Evolutionary conservation across 441 rosid species (phyloP).

Genomic region (Jatropha podagrica): DNA sequence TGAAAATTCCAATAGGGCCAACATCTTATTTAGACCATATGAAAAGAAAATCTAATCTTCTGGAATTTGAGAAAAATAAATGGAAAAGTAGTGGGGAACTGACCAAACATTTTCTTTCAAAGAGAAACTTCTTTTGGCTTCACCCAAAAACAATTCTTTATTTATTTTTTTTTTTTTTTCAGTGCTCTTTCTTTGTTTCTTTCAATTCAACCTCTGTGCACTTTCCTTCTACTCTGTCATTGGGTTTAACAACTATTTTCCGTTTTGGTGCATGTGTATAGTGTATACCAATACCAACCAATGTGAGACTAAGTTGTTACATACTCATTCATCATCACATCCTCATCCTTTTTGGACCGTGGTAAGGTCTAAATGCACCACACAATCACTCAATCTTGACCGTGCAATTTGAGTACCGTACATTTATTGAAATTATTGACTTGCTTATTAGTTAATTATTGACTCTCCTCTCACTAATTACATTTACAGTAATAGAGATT

Average conservation of each 20-base stretch:
- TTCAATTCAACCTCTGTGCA: background rate
- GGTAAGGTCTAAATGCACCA: conserved; percentile 16
- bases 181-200: background rate
- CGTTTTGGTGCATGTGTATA: conserved; percentile 20
- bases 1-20: conserved; percentile 20
- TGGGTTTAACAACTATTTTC: background rate
- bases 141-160: background rate
- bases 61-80: conserved; percentile 15
- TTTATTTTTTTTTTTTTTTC: background rate
- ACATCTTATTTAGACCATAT: background rate
- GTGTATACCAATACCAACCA: conserved; percentile 37
- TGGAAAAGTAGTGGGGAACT: conserved; percentile 22
- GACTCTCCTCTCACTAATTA: background rate
- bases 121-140: conserved; percentile 22
- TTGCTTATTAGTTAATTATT: background rate
- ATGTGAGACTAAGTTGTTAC: conserved; percentile 25
- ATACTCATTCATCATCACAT: too few species aligned
- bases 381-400: conserved; percentile 15
- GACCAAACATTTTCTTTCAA: conserved; percentile 10
- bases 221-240: background rate
- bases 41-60: conserved; percentile 20
- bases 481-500: background rate
- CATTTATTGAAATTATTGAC: background rate
- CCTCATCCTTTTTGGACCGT: background rate
- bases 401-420: background rate